phyloP scores from a whole-genome alignment of 2,329 filamentous ascomycete species.

The Peltaster fructicola region DNA sequence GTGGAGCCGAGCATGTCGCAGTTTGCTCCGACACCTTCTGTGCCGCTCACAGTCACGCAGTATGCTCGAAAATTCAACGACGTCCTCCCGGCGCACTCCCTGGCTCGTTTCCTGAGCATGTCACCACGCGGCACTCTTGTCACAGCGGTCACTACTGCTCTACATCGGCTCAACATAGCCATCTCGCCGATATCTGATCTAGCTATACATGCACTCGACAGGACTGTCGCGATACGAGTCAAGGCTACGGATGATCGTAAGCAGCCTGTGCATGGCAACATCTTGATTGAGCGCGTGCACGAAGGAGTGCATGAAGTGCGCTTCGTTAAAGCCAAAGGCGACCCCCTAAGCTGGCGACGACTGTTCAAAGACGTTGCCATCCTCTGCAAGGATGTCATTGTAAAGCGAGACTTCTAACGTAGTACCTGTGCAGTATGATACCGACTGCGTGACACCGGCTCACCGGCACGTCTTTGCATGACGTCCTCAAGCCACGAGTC shows the following conservation, averaged over 20 bases:
- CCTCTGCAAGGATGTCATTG: slow-evolving; percentile 67
- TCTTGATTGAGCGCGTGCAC: slow-evolving; percentile 51
- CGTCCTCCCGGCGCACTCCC: slow-evolving; percentile 70
- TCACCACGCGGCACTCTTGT: slow-evolving; percentile 59
- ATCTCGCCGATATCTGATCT: slow-evolving; percentile 27
- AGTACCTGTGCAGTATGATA: no score
- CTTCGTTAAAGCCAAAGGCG: slow-evolving; percentile 88
- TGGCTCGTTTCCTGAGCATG: slow-evolving; percentile 84
- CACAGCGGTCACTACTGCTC: slow-evolving; percentile 59
- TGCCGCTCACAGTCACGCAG: slow-evolving; percentile 75
- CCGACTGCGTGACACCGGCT: no score
- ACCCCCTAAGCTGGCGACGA: slow-evolving; percentile 87
- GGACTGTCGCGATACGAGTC: slow-evolving; percentile 42
- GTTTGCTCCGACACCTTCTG: slow-evolving; percentile 61
- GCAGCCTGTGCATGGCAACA: slow-evolving; percentile 57
- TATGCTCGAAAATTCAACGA: slow-evolving; percentile 76
- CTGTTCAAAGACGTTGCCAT: slow-evolving; percentile 95
- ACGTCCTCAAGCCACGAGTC: no score
- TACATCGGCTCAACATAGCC: slow-evolving; percentile 74
- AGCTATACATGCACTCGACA: neutral
- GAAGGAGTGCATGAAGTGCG: slow-evolving; percentile 60
- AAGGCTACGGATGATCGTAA: slow-evolving; percentile 55
- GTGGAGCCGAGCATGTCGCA: slow-evolving; percentile 75
- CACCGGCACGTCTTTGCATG: no score
- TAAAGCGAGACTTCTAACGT: slow-evolving; percentile 2